Conservation (phyloP, 768 basidiomycete species). For the Xanthoconium stramineum region DNA sequence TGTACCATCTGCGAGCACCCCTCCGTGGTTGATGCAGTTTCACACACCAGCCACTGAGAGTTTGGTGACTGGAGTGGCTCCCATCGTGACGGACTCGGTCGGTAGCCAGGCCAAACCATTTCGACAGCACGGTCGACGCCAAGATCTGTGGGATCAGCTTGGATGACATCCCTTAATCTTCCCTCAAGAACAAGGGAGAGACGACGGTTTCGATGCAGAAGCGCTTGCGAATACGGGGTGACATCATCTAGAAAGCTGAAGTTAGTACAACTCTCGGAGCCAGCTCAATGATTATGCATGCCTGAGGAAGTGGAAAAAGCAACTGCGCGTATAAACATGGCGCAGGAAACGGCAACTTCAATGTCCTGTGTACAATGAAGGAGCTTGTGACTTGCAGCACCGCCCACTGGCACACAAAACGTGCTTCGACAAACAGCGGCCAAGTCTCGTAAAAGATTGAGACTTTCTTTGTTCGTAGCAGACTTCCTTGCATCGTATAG, state of each 20-base stretch:
- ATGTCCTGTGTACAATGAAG: background rate
- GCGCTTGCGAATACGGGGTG: no score
- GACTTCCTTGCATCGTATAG: background rate
- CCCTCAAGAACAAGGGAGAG: no score
- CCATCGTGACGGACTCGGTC: no score
- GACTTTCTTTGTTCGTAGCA: background rate
- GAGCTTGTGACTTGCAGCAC: background rate
- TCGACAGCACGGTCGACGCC: no score
- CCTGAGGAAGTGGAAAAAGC: background rate
- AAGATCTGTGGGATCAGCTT: no score
- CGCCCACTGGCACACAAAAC: background rate
- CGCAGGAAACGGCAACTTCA: background rate
- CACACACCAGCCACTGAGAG: no score
- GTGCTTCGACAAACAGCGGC: background rate
- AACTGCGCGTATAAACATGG: background rate
- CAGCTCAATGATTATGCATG: background rate
- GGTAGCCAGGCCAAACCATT: no score
- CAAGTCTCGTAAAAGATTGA: background rate
- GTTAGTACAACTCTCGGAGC: background rate
- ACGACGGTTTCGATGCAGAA: no score
- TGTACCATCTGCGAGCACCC: no score
- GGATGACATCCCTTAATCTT: no score
- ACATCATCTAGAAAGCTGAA: background rate
- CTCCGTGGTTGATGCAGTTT: no score
- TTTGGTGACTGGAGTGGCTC: no score